Evolutionary conservation across 2,329 filamentous ascomycete species (phyloP).

Genomic region (Xylaria sp.): DNA sequence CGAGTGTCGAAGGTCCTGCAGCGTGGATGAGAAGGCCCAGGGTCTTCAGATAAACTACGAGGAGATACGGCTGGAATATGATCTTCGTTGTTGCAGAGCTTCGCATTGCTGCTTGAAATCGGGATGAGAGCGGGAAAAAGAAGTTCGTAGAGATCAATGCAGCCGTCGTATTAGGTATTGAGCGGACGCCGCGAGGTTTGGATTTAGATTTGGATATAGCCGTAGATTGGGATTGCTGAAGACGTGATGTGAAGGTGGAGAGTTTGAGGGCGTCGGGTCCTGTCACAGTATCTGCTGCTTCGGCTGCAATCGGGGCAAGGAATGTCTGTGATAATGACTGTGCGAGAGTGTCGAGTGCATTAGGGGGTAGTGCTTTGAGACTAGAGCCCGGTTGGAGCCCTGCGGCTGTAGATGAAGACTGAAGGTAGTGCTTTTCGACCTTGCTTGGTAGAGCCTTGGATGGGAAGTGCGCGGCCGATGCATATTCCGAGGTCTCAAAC

Average conservation of each 20-base stretch:
- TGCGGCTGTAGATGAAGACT: constrained; percentile 43
- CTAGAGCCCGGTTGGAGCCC: constrained; percentile 47
- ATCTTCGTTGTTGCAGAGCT: constrained; percentile 57
- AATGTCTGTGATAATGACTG: constrained; percentile 75
- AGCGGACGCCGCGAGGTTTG: constrained; percentile 54
- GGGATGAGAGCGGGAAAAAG: constrained; percentile 86
- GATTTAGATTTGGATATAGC: constrained; percentile 42
- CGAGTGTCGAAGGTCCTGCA: constrained; percentile 79
- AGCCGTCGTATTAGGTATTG: constrained; percentile 81
- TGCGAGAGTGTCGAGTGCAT: constrained; percentile 75
- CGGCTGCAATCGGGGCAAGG: constrained; percentile 82
- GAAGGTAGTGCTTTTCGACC: constrained; percentile 76
- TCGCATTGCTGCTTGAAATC: constrained; percentile 74
- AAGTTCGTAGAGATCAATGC: constrained; percentile 78
- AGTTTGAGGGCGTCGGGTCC: constrained; percentile 89
- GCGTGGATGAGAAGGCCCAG: constrained; percentile 85
- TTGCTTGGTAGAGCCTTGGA: constrained; percentile 80
- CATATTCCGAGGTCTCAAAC: constrained; percentile 67
- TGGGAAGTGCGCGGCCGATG: constrained; percentile 70
- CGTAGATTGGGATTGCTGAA: constrained; percentile 59
- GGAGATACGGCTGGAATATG: constrained; percentile 77
- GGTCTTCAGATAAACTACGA: constrained; percentile 86
- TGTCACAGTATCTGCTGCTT: constrained; percentile 80
- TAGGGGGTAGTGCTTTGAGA: constrained; percentile 63
- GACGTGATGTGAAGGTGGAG: constrained; percentile 84